These are phyloP conservation scores for Calonectria montana DNA, from an alignment of 2,329 filamentous ascomycete genomes.

Conservation along the genomic window DNA sequence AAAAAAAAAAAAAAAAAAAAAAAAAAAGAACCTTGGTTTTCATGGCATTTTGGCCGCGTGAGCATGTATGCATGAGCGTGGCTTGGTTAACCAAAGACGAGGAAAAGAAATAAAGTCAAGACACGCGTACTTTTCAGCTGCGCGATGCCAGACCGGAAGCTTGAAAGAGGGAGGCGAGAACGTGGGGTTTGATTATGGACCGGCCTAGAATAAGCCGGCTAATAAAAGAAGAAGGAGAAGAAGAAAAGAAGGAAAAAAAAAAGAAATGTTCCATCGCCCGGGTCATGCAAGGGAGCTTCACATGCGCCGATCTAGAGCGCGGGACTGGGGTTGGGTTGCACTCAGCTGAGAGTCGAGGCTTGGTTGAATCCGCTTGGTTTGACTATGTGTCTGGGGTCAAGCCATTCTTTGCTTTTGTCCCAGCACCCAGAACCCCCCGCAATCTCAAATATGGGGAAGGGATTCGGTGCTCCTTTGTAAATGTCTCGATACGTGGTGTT, in stretches of 20 bases:
- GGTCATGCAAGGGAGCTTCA: not conserved
- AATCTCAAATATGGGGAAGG: not conserved
- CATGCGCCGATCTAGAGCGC: not conserved
- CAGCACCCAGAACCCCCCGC: not conserved
- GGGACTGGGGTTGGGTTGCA: not conserved
- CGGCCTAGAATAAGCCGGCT: not conserved
- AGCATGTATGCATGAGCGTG: not conserved
- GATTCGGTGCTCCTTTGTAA: not conserved
- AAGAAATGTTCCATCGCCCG: not conserved
- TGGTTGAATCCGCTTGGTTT: not conserved
- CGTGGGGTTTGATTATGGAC: not conserved
- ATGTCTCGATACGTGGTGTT: constrained; percentile 1
- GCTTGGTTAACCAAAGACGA: not conserved
- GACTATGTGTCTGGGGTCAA: not conserved
- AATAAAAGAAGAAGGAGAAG: not conserved
- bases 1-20: no score
- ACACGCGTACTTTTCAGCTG: not conserved
- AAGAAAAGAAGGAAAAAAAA: not conserved
- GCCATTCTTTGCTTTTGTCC: not conserved
- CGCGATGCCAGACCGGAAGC: no score
- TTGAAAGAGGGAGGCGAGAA: not conserved
- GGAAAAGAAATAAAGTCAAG: not conserved
- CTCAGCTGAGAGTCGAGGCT: not conserved
- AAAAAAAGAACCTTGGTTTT: not conserved
- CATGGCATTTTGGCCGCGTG: not conserved